Conservation (phyloP, 768 basidiomycete genomes). For the Suillus luteus region DNA sequence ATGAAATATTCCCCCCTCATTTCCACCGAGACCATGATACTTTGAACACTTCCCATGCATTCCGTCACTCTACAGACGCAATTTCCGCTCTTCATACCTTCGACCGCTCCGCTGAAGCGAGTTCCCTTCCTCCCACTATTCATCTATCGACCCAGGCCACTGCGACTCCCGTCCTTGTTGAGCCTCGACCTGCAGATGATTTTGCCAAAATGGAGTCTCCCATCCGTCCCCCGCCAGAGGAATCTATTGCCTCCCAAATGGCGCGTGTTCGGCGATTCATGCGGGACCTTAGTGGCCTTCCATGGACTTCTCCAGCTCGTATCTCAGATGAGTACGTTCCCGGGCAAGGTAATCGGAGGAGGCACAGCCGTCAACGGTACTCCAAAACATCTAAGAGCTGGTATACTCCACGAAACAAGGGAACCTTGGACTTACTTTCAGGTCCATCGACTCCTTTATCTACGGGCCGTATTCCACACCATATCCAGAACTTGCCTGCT, state of each 20-base stretch:
- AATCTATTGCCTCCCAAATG: constrained; percentile 39
- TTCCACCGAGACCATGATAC: not conserved
- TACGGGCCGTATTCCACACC: constrained; percentile 29
- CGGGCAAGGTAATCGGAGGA: constrained; percentile 32
- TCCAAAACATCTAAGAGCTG: constrained; percentile 30
- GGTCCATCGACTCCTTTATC: constrained; percentile 36
- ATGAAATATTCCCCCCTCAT: not conserved
- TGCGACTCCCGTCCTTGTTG: constrained; percentile 41
- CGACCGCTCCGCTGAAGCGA: not conserved
- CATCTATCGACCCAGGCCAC: constrained; percentile 21
- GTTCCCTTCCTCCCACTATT: constrained; percentile 6
- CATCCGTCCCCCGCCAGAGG: constrained; percentile 40
- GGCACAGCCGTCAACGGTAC: constrained; percentile 30
- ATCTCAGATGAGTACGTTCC: constrained; percentile 52
- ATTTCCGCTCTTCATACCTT: constrained; percentile 4
- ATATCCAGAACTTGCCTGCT: constrained; percentile 12
- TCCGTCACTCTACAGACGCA: constrained; percentile 3
- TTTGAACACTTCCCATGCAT: not conserved
- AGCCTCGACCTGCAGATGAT: constrained; percentile 45
- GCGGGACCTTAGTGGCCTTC: constrained; percentile 41
- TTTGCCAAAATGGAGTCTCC: constrained; percentile 52
- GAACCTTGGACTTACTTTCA: constrained; percentile 31
- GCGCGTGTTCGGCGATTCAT: constrained; percentile 39
- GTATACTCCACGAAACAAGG: constrained; percentile 31
- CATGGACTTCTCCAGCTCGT: constrained; percentile 49